These are phyloP conservation scores for Lactarius indigo DNA, from an alignment of 768 basidiomycete genomes.

Conservation along the genomic window DNA sequence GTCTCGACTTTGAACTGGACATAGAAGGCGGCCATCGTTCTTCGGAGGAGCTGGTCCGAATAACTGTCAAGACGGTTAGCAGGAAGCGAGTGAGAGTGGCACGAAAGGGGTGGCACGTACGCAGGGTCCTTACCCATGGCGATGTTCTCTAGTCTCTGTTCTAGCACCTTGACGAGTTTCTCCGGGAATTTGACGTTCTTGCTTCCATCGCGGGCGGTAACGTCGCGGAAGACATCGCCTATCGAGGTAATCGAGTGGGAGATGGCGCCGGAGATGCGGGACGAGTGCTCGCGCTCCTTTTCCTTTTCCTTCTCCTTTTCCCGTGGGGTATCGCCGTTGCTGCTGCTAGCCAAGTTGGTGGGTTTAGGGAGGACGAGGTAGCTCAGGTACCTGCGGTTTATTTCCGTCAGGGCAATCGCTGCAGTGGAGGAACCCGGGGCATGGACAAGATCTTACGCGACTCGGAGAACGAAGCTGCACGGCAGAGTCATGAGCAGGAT, in stretches of 20 bases:
- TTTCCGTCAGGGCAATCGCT: neutral
- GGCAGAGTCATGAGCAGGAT: slow-evolving; percentile 23
- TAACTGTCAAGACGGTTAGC: slow-evolving; percentile 47
- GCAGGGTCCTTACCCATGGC: slow-evolving; percentile 89
- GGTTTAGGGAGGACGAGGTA: slow-evolving; percentile 66
- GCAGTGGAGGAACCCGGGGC: neutral
- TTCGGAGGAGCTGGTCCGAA: slow-evolving; percentile 83
- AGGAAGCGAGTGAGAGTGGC: neutral
- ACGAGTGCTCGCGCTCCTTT: slow-evolving; percentile 63
- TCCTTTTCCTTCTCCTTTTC: slow-evolving; percentile 48
- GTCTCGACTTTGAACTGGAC: slow-evolving; percentile 81
- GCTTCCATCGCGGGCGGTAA: slow-evolving; percentile 55
- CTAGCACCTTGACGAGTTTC: slow-evolving; percentile 86
- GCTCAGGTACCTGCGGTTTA: slow-evolving; percentile 55
- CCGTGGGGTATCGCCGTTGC: slow-evolving; percentile 34
- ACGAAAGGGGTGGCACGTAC: slow-evolving; percentile 46
- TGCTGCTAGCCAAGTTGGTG: slow-evolving; percentile 29
- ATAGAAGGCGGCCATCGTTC: slow-evolving; percentile 91
- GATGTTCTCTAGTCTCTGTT: slow-evolving; percentile 85
- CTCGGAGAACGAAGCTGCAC: slow-evolving; percentile 72
- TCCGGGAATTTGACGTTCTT: slow-evolving; percentile 93
- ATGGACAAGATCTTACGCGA: slow-evolving; percentile 57
- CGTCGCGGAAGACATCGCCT: slow-evolving; percentile 78
- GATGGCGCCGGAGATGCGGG: slow-evolving; percentile 61
- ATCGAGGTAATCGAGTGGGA: slow-evolving; percentile 54